A percentile compares a stretch with the other conserved stretches of the same genome.
These are phyloP conservation scores for Aureobasidium vineae DNA, from an alignment of 2,329 filamentous ascomycete genomes.

Conservation along the genomic window DNA sequence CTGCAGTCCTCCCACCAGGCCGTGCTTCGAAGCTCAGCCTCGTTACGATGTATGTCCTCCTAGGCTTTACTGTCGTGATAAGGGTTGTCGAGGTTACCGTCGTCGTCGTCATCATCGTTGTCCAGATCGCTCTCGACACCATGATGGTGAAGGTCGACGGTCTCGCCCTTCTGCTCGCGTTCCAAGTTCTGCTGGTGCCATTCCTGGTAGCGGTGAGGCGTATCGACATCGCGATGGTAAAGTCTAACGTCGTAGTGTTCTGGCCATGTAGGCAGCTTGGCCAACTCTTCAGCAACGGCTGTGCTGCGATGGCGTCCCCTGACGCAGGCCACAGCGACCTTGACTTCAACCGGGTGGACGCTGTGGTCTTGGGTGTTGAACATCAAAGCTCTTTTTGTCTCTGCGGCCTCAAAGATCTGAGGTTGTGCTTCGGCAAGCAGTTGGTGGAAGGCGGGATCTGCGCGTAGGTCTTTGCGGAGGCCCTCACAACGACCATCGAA, in stretches of 20 bases:
- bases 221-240: conserved; percentile 9
- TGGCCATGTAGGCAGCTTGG: background rate
- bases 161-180: conserved; percentile 3
- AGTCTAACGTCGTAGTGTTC: conserved; percentile 1
- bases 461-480: conserved; percentile 2
- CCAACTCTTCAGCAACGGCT: conserved; percentile 9
- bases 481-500: conserved; percentile 15
- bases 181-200: conserved; percentile 8
- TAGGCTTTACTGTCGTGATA: background rate
- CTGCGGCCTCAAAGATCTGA: background rate
- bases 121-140: background rate
- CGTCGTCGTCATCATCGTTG: background rate
- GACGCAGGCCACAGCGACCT: conserved; percentile 10
- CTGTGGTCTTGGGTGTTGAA: background rate
- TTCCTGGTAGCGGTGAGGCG: background rate
- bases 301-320: conserved; percentile 6
- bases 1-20: background rate
- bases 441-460: conserved; percentile 13
- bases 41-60: background rate
- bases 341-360: background rate
- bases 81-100: background rate
- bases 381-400: background rate
- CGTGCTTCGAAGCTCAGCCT: background rate
- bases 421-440: background rate
- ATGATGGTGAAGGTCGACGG: background rate